Percentiles rank a stretch among this genome's conserved stretches.
Conservation (phyloP, 1,284 basidiomycete species). For the Malassezia caprae region DNA sequence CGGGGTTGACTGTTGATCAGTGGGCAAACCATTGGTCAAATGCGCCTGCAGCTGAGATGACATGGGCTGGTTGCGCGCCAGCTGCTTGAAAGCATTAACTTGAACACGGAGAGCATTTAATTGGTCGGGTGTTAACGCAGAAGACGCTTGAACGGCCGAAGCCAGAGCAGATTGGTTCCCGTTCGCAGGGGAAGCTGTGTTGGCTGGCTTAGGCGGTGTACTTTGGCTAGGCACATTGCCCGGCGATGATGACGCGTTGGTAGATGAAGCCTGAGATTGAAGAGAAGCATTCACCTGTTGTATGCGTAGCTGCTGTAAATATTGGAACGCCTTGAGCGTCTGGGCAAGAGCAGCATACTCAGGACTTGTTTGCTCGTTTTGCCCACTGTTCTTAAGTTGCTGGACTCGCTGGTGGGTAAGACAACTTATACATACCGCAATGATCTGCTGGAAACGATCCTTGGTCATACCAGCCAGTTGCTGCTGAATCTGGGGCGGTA, state of each 20-base stretch:
- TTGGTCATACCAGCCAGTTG: slow-evolving; percentile 44
- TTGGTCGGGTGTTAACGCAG: slow-evolving; percentile 55
- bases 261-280: not conserved
- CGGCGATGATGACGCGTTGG: slow-evolving; percentile 16
- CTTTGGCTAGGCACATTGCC: slow-evolving; percentile 59
- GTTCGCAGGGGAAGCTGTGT: slow-evolving; percentile 43
- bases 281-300: slow-evolving; percentile 25
- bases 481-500: slow-evolving; percentile 29
- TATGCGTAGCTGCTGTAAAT: slow-evolving; percentile 37
- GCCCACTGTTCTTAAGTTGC: slow-evolving; percentile 47
- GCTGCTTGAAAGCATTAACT: slow-evolving; percentile 76
- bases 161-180: not conserved
- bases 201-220: slow-evolving; percentile 16
- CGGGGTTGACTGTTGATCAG: slow-evolving; percentile 57
- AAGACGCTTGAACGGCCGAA: slow-evolving; percentile 16
- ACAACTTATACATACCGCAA: slow-evolving; percentile 19
- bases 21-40: slow-evolving; percentile 50
- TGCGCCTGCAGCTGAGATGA: slow-evolving; percentile 64
- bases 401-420: slow-evolving; percentile 42
- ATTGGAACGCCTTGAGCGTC: slow-evolving; percentile 43
- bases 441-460: slow-evolving; percentile 36
- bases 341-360: slow-evolving; percentile 48
- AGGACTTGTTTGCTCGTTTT: slow-evolving; percentile 43
- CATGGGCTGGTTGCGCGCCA: slow-evolving; percentile 67
- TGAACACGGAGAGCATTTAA: slow-evolving; percentile 75